Evolutionary conservation across 2,329 filamentous ascomycete genomes (phyloP).

Genomic region (Botrytis paeoniae): DNA sequence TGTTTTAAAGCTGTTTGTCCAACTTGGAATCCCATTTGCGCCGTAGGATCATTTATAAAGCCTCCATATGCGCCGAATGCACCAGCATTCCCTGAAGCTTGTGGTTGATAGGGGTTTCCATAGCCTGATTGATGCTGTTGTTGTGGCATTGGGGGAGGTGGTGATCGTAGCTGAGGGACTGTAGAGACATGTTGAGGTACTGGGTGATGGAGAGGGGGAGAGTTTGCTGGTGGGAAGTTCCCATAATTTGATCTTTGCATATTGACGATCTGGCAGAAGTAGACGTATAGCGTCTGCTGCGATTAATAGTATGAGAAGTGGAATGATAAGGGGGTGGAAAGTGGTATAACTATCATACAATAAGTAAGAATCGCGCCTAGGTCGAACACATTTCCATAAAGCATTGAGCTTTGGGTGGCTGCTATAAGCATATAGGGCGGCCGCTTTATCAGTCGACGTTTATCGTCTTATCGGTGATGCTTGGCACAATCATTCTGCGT

Average conservation of each 20-base stretch:
- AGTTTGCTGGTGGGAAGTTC: slow-evolving; percentile 65
- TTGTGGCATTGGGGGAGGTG: slow-evolving; percentile 74
- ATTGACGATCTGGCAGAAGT: slow-evolving; percentile 7
- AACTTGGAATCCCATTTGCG: slow-evolving; percentile 92
- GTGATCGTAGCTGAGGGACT: slow-evolving; percentile 93
- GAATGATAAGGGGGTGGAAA: neutral
- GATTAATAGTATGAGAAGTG: neutral
- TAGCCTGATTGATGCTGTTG: slow-evolving; percentile 62
- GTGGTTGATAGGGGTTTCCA: slow-evolving; percentile 72
- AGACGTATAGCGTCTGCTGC: neutral
- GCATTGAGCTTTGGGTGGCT: slow-evolving; percentile 10
- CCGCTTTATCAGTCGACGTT: slow-evolving; percentile 9
- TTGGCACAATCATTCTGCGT: neutral
- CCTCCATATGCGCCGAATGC: slow-evolving; percentile 75
- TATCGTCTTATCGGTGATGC: slow-evolving; percentile 20
- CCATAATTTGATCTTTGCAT: slow-evolving; percentile 89
- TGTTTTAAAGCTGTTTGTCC: slow-evolving; percentile 89
- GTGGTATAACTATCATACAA: slow-evolving; percentile 5
- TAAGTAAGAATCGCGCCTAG: slow-evolving; percentile 4
- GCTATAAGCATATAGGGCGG: slow-evolving; percentile 6
- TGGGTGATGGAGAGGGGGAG: slow-evolving; percentile 92
- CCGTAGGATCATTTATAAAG: slow-evolving; percentile 94
- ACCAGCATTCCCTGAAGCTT: slow-evolving; percentile 45
- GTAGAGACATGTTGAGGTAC: slow-evolving; percentile 98
- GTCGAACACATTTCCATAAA: slow-evolving; percentile 25